Evolutionary conservation across 805 yeast genomes (phyloP).

Genomic region (Starmerella vitae): DNA sequence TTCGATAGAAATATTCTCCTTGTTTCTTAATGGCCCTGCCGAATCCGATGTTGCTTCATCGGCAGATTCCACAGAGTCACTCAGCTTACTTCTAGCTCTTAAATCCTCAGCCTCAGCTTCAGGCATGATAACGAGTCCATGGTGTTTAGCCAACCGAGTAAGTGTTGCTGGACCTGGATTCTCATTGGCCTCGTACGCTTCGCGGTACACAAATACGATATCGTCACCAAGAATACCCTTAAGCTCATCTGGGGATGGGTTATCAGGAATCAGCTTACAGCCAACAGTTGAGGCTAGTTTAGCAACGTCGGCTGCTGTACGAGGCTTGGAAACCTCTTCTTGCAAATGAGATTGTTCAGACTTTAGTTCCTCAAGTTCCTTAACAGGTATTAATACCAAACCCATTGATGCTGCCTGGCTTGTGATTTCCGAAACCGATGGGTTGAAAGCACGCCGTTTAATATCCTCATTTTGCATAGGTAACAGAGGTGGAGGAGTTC

Average conservation of each 20-base stretch:
- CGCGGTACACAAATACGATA: conserved; percentile 13
- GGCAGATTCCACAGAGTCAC: background rate
- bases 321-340: conserved; percentile 10
- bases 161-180: conserved; percentile 16
- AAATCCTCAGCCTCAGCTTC: conserved; percentile 14
- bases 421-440: conserved; percentile 9
- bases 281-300: conserved; percentile 12
- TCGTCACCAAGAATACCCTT: conserved; percentile 8
- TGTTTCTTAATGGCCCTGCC: conserved; percentile 2
- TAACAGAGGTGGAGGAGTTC: background rate
- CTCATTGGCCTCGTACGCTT: conserved; percentile 14
- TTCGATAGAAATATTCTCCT: conserved; percentile 2
- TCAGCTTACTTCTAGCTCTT: conserved; percentile 9
- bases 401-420: conserved; percentile 15
- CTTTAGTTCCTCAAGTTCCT: conserved; percentile 7
- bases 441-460: conserved; percentile 1
- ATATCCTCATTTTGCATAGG: background rate
- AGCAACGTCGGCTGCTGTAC: conserved; percentile 26
- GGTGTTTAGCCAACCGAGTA: conserved; percentile 13
- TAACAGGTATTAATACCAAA: conserved; percentile 10
- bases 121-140: conserved; percentile 20
- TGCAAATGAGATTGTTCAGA: conserved; percentile 12
- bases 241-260: conserved; percentile 13
- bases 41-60: conserved; percentile 5
- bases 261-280: conserved; percentile 10